Evolutionary conservation across 2,329 filamentous ascomycete species (phyloP).

Genomic region (Huntiella moniliformis): DNA sequence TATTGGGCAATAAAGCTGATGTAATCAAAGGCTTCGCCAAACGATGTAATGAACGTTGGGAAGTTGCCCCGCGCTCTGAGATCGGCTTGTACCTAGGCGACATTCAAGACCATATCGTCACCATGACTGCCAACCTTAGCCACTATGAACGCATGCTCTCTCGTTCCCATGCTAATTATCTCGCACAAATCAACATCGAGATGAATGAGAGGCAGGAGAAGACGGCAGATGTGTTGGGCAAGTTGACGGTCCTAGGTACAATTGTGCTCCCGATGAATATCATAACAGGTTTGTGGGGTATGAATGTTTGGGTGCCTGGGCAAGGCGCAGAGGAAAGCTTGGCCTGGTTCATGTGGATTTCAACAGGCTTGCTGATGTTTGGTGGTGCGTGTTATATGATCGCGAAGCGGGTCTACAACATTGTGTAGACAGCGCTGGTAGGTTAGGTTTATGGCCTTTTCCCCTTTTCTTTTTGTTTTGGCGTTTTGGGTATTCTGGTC

Average conservation of each 20-base stretch:
- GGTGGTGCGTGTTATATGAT: constrained; percentile 63
- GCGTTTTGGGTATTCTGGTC: neutral
- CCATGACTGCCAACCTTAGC: constrained; percentile 89
- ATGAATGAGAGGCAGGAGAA: constrained; percentile 97
- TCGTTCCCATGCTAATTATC: constrained; percentile 84
- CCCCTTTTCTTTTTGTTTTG: neutral
- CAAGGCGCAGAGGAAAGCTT: constrained; percentile 63
- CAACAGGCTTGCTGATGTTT: constrained; percentile 58
- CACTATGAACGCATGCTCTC: constrained; percentile 93
- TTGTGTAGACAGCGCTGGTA: constrained; percentile 33
- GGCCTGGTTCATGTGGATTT: constrained; percentile 57
- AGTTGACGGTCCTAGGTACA: constrained; percentile 85
- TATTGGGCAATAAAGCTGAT: constrained; percentile 92
- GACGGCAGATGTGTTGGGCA: constrained; percentile 85
- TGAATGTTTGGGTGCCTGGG: constrained; percentile 94
- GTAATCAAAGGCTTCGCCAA: constrained; percentile 99
- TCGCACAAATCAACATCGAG: constrained; percentile 97
- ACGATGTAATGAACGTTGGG: constrained; percentile 94
- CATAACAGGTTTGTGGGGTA: constrained; percentile 94
- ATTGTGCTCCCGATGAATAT: constrained; percentile 99
- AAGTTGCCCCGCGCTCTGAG: constrained; percentile 82
- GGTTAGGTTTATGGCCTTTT: neutral
- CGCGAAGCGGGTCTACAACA: constrained; percentile 67
- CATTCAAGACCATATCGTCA: constrained; percentile 97
- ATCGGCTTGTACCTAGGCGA: constrained; percentile 96